phyloP scores from a whole-genome alignment of 2,329 filamentous ascomycete genomes.

The Alternaria arborescens region DNA sequence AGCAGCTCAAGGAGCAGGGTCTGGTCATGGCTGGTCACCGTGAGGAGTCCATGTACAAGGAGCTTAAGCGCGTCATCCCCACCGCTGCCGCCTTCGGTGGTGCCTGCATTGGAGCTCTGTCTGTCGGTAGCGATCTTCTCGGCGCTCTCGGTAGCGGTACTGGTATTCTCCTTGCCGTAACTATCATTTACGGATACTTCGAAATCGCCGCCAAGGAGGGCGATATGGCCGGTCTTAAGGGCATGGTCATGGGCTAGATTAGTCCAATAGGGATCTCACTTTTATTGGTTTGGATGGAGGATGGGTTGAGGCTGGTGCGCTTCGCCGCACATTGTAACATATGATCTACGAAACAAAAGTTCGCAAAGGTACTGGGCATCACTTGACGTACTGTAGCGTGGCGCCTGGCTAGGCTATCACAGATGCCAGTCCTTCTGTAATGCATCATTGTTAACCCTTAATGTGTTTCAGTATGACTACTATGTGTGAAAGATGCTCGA shows the following conservation, averaged over 20 bases:
- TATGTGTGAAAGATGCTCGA: not conserved
- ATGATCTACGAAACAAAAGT: slow-evolving; percentile 22
- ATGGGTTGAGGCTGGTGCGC: slow-evolving; percentile 11
- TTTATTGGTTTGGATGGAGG: slow-evolving; percentile 11
- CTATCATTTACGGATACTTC: slow-evolving; percentile 99
- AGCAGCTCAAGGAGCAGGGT: slow-evolving; percentile 99
- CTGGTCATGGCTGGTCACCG: slow-evolving; percentile 99
- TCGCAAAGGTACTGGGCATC: slow-evolving; percentile 15
- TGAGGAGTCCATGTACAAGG: slow-evolving; percentile 99
- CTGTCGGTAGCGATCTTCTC: slow-evolving; percentile 92
- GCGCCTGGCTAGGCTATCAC: slow-evolving; percentile 10
- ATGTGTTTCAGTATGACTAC: not conserved
- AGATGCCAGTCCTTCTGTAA: slow-evolving; percentile 10
- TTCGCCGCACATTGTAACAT: slow-evolving; percentile 22
- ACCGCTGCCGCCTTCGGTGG: slow-evolving; percentile 98
- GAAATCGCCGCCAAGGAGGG: slow-evolving; percentile 99
- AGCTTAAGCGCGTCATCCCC: slow-evolving; percentile 98
- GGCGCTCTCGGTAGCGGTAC: slow-evolving; percentile 96
- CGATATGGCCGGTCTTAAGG: slow-evolving; percentile 81
- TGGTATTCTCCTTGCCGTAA: slow-evolving; percentile 97
- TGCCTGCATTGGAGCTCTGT: slow-evolving; percentile 97
- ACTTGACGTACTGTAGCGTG: slow-evolving; percentile 11
- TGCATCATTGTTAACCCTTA: slow-evolving; percentile 18
- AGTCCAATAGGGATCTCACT: slow-evolving; percentile 5
- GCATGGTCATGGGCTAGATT: slow-evolving; percentile 66